Base-by-base conservation (phyloP, 495 filamentous ascomycete species). In the Letharia columbiana region DNA sequence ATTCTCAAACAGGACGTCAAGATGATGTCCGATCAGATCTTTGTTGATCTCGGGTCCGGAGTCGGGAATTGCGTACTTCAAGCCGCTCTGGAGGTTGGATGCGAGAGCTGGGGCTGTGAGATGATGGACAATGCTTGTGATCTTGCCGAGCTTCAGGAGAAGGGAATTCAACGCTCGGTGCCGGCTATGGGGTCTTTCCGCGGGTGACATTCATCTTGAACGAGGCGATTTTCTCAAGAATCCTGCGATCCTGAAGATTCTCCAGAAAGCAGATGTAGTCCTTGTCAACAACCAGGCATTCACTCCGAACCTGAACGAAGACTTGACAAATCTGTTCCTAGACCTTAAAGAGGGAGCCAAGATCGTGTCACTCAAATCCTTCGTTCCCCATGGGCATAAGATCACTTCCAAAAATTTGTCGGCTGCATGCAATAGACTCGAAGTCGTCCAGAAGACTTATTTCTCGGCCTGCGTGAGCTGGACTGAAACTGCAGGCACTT, bases 221-320 rank as follows among this genome's bases (percentile, higher is more conserved):
- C 81, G 83, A 17, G 94, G 92, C 44, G 91, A 96, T 69, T 96
- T 98, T 72, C 82, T 93, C 40, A 83, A 85, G 69, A 89, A 88
- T 70, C 74, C 85, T 33, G 82, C 79, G 63, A 91, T 96, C 35
- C 78, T 86, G 59, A 81, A 83, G 45, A 83, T 88, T 37, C 77
- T 98, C 39, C 87, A 89, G 73, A 83, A 86, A 59, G 92, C 93
- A 4, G 94, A 98, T 74, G 91, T 97, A 37, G 83, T 98, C 33
- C 82, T 98, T 41, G 92, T 98, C 68, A 98, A 98, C 79, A 98
- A 98, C 76, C 90, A 98, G 76, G 94, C 89, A 31, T 98, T 98
- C 75, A 90, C 86, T 17, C 86, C 91, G 7, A 82, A 86, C 56
- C 83, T 96, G 64, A 98, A 98, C 76, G 88, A 89, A 72, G 83